A percentile compares a stretch with the other conserved stretches of the same genome.
phyloP scores from a whole-genome alignment of 495 filamentous ascomycete species.

The Ramalina intermedia region DNA sequence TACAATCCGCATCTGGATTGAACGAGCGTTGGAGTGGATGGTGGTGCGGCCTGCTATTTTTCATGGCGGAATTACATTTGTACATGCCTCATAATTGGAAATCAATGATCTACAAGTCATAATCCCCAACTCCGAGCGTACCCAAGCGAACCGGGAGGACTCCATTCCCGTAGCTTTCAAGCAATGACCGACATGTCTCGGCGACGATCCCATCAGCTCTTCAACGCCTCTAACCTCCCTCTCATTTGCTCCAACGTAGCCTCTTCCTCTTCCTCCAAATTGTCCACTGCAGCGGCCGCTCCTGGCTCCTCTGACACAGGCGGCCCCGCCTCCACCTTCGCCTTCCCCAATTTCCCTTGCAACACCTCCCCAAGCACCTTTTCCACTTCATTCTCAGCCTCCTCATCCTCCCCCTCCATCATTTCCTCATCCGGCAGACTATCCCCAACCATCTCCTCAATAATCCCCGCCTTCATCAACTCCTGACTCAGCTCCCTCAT shows the following conservation, averaged over 20 bases:
- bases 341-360: conserved; percentile 50
- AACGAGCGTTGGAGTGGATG: too few species aligned
- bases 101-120: too few species aligned
- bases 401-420: conserved; percentile 42
- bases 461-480: conserved; percentile 85
- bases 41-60: too few species aligned
- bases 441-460: conserved; percentile 94
- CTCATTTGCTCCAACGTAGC: conserved; percentile 88
- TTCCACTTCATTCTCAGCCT: conserved; percentile 26
- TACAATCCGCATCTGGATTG: too few species aligned
- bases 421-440: conserved; percentile 57
- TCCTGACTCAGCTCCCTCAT: conserved; percentile 84
- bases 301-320: conserved; percentile 30
- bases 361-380: conserved; percentile 72
- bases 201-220: conserved; percentile 44
- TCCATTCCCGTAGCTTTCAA: too few species aligned
- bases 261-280: conserved; percentile 71
- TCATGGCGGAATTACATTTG: too few species aligned
- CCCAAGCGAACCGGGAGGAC: too few species aligned
- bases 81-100: too few species aligned
- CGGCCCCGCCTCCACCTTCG: conserved; percentile 17
- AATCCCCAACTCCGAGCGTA: too few species aligned
- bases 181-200: too few species aligned
- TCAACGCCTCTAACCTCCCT: conserved; percentile 74
- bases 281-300: conserved; percentile 55